These are phyloP conservation scores for Tuber calosporum DNA, from an alignment of 495 filamentous ascomycete species.

Conservation along the genomic window DNA sequence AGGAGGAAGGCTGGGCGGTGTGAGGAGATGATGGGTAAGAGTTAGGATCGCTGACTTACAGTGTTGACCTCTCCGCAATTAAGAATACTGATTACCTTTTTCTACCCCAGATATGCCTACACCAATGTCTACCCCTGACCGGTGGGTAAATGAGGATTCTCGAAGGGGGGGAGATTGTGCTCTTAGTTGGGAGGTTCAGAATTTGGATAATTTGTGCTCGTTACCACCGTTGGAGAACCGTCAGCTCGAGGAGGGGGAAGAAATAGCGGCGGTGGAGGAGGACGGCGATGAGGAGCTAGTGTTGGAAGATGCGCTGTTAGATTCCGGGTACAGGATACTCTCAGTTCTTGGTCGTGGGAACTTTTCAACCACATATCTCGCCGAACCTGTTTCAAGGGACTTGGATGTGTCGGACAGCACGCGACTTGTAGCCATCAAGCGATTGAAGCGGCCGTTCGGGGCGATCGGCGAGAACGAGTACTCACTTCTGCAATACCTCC, in stretches of 20 bases:
- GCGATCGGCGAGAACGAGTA: slow-evolving; percentile 36
- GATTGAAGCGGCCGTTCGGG: slow-evolving; percentile 21
- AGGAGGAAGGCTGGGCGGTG: neutral
- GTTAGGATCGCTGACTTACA: neutral
- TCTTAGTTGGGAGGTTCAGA: neutral
- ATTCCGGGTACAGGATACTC: slow-evolving; percentile 22
- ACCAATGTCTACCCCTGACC: slow-evolving; percentile 1
- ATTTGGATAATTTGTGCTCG: neutral
- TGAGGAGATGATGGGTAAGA: neutral
- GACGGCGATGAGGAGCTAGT: neutral
- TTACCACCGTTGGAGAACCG: neutral
- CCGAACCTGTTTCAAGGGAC: slow-evolving; percentile 16
- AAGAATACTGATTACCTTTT: neutral
- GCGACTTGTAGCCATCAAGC: slow-evolving; percentile 29
- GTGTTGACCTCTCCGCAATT: neutral
- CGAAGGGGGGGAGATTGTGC: neutral
- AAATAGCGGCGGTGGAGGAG: neutral
- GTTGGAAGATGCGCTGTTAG: slow-evolving; percentile 19
- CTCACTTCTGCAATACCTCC: slow-evolving; percentile 29
- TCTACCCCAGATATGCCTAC: slow-evolving; percentile 12
- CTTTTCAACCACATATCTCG: slow-evolving; percentile 37
- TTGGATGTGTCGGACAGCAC: slow-evolving; percentile 18
- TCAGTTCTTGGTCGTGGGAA: slow-evolving; percentile 28
- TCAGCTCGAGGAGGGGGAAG: neutral
- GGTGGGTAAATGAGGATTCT: neutral